phyloP scores from a whole-genome alignment of 2,329 filamentous ascomycete genomes.

The Exophiala sp. region DNA sequence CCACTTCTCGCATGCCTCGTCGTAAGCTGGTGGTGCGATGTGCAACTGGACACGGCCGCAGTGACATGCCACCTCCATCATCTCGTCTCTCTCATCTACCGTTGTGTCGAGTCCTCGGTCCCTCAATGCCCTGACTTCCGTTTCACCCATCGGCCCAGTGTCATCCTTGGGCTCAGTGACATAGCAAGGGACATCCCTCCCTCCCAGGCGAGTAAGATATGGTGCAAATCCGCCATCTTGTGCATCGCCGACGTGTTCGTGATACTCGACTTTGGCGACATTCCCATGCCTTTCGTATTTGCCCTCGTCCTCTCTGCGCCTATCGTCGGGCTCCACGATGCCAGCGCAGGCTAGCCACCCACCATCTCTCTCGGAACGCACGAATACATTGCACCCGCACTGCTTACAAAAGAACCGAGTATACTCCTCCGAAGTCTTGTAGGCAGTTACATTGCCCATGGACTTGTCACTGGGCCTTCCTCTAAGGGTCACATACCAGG shows the following conservation, averaged over 20 bases:
- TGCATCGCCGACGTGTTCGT: slow-evolving; percentile 18
- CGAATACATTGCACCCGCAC: slow-evolving; percentile 33
- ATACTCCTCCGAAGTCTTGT: slow-evolving; percentile 33
- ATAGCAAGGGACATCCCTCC: slow-evolving; percentile 14
- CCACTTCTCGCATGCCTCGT: slow-evolving; percentile 39
- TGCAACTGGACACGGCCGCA: slow-evolving; percentile 50
- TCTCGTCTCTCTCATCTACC: slow-evolving; percentile 2
- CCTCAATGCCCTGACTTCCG: slow-evolving; percentile 7
- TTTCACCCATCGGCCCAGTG: slow-evolving; percentile 1
- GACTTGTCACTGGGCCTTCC: slow-evolving; percentile 25
- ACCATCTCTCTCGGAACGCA: slow-evolving; percentile 5
- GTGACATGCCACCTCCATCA: slow-evolving; percentile 17
- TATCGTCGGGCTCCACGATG: slow-evolving; percentile 10
- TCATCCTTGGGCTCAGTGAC: slow-evolving; percentile 2
- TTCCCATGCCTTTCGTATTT: slow-evolving; percentile 1
- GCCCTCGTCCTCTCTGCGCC: background rate
- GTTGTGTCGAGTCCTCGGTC: background rate
- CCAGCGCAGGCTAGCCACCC: slow-evolving; percentile 18
- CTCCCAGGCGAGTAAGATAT: slow-evolving; percentile 12
- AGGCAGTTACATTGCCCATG: slow-evolving; percentile 33
- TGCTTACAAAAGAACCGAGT: slow-evolving; percentile 34
- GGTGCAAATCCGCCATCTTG: slow-evolving; percentile 21
- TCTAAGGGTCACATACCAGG: slow-evolving; percentile 19
- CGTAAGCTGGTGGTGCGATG: slow-evolving; percentile 49
- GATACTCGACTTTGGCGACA: slow-evolving; percentile 12